Evolutionary conservation across 441 rosid species (phyloP).

Genomic region (Dalechampia spathulata): DNA sequence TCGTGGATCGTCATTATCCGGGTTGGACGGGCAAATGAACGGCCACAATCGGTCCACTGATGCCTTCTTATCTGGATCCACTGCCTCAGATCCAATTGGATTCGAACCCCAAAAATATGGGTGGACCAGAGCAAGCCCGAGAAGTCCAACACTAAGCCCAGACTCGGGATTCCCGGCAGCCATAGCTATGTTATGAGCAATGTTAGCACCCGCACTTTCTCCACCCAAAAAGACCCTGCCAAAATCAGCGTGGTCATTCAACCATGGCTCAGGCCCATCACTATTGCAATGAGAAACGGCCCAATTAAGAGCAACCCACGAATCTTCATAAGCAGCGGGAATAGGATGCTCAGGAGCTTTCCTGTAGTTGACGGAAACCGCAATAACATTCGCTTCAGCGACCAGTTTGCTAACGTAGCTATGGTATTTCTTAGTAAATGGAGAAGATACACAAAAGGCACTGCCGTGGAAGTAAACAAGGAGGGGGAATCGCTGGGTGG

Average conservation of each 20-base stretch:
- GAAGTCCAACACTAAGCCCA: conserved; percentile 17
- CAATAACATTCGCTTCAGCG: conserved; percentile 31
- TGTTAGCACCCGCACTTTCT: conserved; percentile 40
- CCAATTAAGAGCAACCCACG: conserved; percentile 41
- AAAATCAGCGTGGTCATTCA: conserved; percentile 31
- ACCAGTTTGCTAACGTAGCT: conserved; percentile 17
- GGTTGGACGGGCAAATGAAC: conserved; percentile 23
- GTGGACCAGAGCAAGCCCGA: conserved; percentile 46
- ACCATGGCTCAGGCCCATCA: conserved; percentile 34
- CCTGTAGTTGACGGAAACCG: conserved; percentile 37
- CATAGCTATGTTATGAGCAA: conserved; percentile 23
- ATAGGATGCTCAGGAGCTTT: conserved; percentile 34
- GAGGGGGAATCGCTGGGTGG: conserved; percentile 22
- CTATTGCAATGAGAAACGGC: conserved; percentile 21
- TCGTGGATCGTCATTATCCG: conserved; percentile 27
- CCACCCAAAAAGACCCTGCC: conserved; percentile 27
- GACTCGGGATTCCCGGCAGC: conserved; percentile 21
- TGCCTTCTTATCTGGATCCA: conserved; percentile 14
- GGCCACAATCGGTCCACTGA: conserved; percentile 17
- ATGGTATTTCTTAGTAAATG: conserved; percentile 20
- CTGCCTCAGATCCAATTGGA: conserved; percentile 24
- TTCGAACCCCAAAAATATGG: conserved; percentile 33
- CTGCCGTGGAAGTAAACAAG: conserved; percentile 49
- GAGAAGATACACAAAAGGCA: conserved; percentile 28
- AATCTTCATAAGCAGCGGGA: conserved; percentile 35